Base-by-base conservation (phyloP, 768 basidiomycete species). In the Trametopsis cervina region DNA sequence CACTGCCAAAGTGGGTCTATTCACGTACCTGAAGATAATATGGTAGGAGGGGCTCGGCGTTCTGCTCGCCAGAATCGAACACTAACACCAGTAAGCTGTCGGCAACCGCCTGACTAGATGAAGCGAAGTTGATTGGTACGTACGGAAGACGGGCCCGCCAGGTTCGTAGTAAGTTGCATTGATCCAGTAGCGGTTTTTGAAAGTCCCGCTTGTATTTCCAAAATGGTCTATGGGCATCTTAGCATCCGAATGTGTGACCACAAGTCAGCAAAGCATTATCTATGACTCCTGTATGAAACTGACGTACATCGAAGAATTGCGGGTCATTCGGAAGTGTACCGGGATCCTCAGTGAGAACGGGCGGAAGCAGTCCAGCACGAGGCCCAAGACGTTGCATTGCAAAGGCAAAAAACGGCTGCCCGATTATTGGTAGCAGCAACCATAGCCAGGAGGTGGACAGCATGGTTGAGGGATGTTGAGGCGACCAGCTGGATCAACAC, bases 141-240 rank as follows among this genome's bases (percentile, higher is more conserved):
- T 48, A 74, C 74, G 42, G 43, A 76, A 72, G 1, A 75, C 73
- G 3, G 75, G 75, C 2, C 75, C 75, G 5, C 74, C 74, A 10
- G 62, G 47, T 51, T 72, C 61, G 55, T 70, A 75, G 55, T 74
- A 75, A 0, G 72, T 72, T 2, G 64, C 63, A 47, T 76, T 76
- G 21, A 75, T 59, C 75, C 75, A 76, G 43, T 69, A 76, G 3
- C 75, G 66, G 54, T 75, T 75, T 26, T 61, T 60, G 58, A 73
- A 76, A 0, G 71, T 72, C 9, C 44, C 54, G 0, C 46, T 38
- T 2, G 65, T 59, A 26, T 58, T 59, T 6, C 56, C 56, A 49
- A 74, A 76, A 51, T 76, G 75, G 56, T 76, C 74, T 24, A 75
- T 50, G 3, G 72, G 72, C 57, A 76, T 66, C 73, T 76, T 15